Percentiles rank a stretch among this genome's conserved stretches.
Evolutionary conservation across 768 basidiomycete species (phyloP).

Genomic region (Panellus pusillus): DNA sequence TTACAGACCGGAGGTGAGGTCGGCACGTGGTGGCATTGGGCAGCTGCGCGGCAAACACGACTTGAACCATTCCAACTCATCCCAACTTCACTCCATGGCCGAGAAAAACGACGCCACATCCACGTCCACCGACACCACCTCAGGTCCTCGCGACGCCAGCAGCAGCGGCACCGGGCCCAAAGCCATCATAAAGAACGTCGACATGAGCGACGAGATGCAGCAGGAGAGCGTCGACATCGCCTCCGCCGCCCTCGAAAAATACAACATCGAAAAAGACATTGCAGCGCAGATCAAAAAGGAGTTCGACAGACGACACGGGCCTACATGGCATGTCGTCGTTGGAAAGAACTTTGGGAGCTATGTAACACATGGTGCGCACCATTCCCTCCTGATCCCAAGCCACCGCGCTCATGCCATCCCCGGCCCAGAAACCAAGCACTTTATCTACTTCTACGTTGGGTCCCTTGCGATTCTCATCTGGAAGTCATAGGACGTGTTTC

Average conservation of each 20-base stretch:
- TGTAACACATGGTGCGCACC: constrained; percentile 87
- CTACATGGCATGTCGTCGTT: constrained; percentile 98
- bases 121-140: constrained; percentile 52
- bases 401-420: background rate
- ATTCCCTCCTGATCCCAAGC: background rate
- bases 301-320: constrained; percentile 88
- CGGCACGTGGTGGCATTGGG: too few species aligned
- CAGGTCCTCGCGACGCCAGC: constrained; percentile 40
- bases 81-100: constrained; percentile 36
- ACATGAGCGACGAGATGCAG: constrained; percentile 97
- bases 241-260: constrained; percentile 82
- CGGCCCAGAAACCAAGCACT: constrained; percentile 88
- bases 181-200: constrained; percentile 94
- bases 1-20: too few species aligned
- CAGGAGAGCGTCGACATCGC: constrained; percentile 91
- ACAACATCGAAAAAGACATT: constrained; percentile 96
- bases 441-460: constrained; percentile 98
- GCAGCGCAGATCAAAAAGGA: constrained; percentile 98
- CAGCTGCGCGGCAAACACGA: too few species aligned
- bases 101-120: constrained; percentile 63
- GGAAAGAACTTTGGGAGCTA: constrained; percentile 99
- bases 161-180: constrained; percentile 52
- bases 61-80: too few species aligned
- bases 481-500: constrained; percentile 63
- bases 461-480: constrained; percentile 91